These are phyloP conservation scores for Saccharomyces hybrid DNA, from an alignment of 1,139 yeast species.

Conservation along the genomic window DNA sequence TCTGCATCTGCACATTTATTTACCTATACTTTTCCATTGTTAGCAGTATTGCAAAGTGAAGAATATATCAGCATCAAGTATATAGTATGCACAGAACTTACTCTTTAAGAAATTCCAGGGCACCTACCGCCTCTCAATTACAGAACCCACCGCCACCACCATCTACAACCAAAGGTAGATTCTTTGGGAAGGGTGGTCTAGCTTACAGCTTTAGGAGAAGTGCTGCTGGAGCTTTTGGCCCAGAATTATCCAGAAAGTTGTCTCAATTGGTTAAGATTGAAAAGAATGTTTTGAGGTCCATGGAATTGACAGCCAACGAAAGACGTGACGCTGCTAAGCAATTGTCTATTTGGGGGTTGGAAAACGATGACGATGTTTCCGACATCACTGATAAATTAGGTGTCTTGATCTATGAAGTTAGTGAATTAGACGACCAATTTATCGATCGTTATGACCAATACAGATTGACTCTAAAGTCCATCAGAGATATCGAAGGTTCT, in stretches of 20 bases:
- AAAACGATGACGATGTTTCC: constrained; percentile 91
- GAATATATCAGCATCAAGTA: neutral
- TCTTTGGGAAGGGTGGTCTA: constrained; percentile 86
- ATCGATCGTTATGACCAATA: constrained; percentile 97
- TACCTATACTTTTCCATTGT: neutral
- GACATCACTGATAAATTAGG: constrained; percentile 97
- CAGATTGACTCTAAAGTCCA: constrained; percentile 89
- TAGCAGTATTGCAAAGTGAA: neutral
- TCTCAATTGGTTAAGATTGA: constrained; percentile 90
- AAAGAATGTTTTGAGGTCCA: constrained; percentile 89
- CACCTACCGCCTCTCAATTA: constrained; percentile 94
- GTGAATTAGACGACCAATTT: constrained; percentile 96
- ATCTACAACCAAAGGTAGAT: constrained; percentile 77
- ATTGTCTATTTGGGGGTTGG: constrained; percentile 96
- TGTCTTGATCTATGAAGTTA: constrained; percentile 89
- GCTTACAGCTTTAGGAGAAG: constrained; percentile 75
- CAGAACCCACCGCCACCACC: constrained; percentile 95
- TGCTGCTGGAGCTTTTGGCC: constrained; percentile 91
- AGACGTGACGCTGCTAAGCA: constrained; percentile 96
- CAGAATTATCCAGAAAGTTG: constrained; percentile 87
- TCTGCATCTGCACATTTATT: neutral
- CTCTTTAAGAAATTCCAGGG: constrained; percentile 88
- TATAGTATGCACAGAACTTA: constrained; percentile 89
- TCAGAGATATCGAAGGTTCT: constrained; percentile 93
- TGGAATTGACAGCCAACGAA: constrained; percentile 90